These are phyloP conservation scores for Plantago rigida DNA, from an alignment of 305 asterid species.

Conservation along the genomic window DNA sequence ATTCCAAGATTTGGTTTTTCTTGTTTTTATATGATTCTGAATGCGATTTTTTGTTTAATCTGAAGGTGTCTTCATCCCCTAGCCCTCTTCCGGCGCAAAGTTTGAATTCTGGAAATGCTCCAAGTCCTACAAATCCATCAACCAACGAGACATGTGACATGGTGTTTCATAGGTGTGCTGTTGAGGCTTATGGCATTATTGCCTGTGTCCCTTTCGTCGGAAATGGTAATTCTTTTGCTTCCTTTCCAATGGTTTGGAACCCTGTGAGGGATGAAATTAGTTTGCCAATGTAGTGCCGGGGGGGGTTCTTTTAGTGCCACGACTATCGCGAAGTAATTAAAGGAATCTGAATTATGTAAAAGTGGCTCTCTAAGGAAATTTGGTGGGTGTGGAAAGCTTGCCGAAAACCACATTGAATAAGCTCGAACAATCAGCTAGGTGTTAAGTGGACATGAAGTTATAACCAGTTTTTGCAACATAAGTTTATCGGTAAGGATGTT, in stretches of 20 bases:
- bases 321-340: no score
- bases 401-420: no score
- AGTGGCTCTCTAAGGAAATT: no score
- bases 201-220: slow-evolving; percentile 38
- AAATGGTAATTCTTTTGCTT: slow-evolving; percentile 30
- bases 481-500: no score
- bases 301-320: neutral
- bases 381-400: no score
- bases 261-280: no score
- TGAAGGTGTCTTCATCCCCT: slow-evolving; percentile 40
- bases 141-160: slow-evolving; percentile 30
- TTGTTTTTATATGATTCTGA: slow-evolving; percentile 5
- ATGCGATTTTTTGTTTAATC: neutral
- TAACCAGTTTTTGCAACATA: no score
- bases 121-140: slow-evolving; percentile 15
- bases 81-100: slow-evolving; percentile 34
- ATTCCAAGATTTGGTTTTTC: slow-evolving; percentile 2
- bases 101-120: slow-evolving; percentile 22
- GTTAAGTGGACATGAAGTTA: no score
- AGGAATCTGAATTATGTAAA: no score
- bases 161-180: slow-evolving; percentile 33
- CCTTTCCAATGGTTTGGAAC: neutral
- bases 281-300: neutral
- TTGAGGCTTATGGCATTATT: slow-evolving; percentile 33
- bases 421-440: no score